These are phyloP conservation scores for Phaffia tasmanica DNA, from an alignment of 768 basidiomycete species.

Conservation along the genomic window DNA sequence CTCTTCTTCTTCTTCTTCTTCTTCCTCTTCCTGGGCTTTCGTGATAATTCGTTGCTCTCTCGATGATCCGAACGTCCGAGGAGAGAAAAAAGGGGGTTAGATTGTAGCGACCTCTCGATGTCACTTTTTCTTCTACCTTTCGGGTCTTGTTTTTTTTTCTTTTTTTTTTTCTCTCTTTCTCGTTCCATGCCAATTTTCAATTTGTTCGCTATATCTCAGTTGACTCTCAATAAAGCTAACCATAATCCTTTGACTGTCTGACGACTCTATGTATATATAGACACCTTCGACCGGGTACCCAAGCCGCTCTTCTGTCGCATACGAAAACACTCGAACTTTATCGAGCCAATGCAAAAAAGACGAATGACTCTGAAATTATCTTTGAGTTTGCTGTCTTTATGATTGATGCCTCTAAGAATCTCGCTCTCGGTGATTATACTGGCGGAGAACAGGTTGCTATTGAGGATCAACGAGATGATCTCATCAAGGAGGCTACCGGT, in stretches of 20 bases:
- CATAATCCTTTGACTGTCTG: too few relatives aligned
- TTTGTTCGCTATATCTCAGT: too few relatives aligned
- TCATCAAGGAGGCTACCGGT: slow-evolving; percentile 73
- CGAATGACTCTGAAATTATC: slow-evolving; percentile 91
- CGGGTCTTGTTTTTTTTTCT: neutral
- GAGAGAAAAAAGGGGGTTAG: too few relatives aligned
- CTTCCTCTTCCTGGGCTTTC: slow-evolving; percentile 1
- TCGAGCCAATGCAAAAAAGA: slow-evolving; percentile 95
- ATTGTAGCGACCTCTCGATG: neutral
- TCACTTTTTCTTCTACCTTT: neutral
- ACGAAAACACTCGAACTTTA: slow-evolving; percentile 95
- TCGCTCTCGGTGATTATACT: slow-evolving; percentile 10
- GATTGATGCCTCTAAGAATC: slow-evolving; percentile 80
- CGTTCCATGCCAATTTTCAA: neutral
- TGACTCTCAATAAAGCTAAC: too few relatives aligned
- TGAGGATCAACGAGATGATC: slow-evolving; percentile 49
- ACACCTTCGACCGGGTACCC: slow-evolving; percentile 81
- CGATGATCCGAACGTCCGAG: too few relatives aligned
- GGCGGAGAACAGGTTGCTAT: slow-evolving; percentile 16
- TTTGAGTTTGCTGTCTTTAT: slow-evolving; percentile 99
- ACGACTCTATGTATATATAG: neutral
- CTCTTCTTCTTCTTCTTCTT: neutral
- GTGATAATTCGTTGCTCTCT: neutral
- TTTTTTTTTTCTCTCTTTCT: neutral
- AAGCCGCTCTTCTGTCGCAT: slow-evolving; percentile 84